Conservation (phyloP, 2,329 filamentous ascomycete species). For the Fusarium abutilonis region DNA sequence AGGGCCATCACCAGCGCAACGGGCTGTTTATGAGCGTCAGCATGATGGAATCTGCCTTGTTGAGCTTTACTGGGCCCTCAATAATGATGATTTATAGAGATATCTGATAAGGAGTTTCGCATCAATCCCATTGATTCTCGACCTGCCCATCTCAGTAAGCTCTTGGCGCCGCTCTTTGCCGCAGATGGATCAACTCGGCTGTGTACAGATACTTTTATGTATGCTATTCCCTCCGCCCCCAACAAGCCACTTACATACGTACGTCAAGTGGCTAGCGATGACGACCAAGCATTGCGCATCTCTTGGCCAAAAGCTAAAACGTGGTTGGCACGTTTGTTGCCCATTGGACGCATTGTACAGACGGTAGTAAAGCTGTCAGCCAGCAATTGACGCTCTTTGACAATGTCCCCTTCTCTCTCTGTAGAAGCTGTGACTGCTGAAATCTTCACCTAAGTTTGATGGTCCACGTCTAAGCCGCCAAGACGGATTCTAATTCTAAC, state of each 20-base stretch:
- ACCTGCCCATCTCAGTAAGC: constrained; percentile 38
- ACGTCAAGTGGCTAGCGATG: constrained; percentile 16
- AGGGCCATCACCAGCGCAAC: constrained; percentile 32
- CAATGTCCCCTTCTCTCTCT: not conserved
- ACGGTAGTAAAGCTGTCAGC: not conserved
- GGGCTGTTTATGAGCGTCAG: constrained; percentile 20
- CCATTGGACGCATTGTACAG: too few species aligned
- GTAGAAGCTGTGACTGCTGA: constrained; percentile 12
- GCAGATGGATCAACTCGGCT: not conserved
- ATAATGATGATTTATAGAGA: not conserved
- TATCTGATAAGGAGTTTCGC: constrained; percentile 21
- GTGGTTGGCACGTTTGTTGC: not conserved
- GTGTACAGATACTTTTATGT: constrained; percentile 26
- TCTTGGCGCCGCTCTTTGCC: constrained; percentile 9
- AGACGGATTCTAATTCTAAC: constrained; percentile 19
- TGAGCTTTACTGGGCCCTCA: too few species aligned
- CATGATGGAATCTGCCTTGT: constrained; percentile 5
- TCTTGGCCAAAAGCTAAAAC: constrained; percentile 12
- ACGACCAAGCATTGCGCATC: constrained; percentile 35
- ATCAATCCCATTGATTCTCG: constrained; percentile 14
- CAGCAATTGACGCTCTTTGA: not conserved
- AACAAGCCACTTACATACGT: constrained; percentile 33
- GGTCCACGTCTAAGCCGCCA: constrained; percentile 25
- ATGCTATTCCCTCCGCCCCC: constrained; percentile 9
- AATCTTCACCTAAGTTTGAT: constrained; percentile 19